Conservation (phyloP, 2,329 filamentous ascomycete species). For the Coniochaeta hoffmannii region DNA sequence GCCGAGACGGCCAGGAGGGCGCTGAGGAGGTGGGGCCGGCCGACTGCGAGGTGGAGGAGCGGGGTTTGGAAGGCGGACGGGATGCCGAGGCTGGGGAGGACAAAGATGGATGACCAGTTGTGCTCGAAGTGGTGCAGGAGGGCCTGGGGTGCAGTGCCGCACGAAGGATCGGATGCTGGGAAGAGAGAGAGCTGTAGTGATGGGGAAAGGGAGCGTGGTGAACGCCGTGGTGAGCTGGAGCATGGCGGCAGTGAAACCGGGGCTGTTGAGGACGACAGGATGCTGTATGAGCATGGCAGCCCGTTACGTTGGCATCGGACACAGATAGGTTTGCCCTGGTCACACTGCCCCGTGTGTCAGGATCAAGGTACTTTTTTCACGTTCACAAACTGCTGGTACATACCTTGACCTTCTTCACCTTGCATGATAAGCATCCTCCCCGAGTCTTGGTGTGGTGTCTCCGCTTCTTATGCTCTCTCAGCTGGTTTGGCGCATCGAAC, state of each 20-base stretch:
- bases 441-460: constrained; percentile 15
- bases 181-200: constrained; percentile 3
- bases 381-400: neutral
- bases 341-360: constrained; percentile 11
- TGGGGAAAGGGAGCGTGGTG: neutral
- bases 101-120: constrained; percentile 6
- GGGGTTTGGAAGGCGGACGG: neutral
- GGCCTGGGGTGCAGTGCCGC: constrained; percentile 10
- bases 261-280: neutral
- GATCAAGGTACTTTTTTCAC: neutral
- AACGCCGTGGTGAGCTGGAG: neutral
- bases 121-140: constrained; percentile 13
- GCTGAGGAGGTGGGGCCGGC: constrained; percentile 11
- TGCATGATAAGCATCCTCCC: constrained; percentile 14
- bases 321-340: constrained; percentile 12
- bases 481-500: constrained; percentile 18
- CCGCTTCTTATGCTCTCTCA: constrained; percentile 14
- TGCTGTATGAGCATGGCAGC: constrained; percentile 11
- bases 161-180: constrained; percentile 3
- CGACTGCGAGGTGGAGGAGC: constrained; percentile 3
- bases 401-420: constrained; percentile 16
- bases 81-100: constrained; percentile 10
- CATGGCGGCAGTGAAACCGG: neutral
- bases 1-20: constrained; percentile 13
- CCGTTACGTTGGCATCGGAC: constrained; percentile 14